phyloP scores from a whole-genome alignment of 1,284 basidiomycete species.

The Leccinum variabile region DNA sequence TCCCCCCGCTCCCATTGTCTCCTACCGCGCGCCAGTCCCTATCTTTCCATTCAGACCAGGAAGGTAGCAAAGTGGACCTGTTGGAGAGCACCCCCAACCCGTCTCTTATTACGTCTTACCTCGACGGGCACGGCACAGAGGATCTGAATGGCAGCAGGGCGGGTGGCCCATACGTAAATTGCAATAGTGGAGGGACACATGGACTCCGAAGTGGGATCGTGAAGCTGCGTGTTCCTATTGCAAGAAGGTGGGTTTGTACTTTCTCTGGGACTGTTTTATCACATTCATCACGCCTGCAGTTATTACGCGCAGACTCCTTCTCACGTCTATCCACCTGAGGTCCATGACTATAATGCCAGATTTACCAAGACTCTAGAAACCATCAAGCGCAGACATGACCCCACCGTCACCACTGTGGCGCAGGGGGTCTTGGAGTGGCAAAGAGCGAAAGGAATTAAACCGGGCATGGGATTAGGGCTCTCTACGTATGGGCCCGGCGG shows the following conservation, averaged over 20 bases:
- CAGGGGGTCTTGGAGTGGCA: slow-evolving; percentile 88
- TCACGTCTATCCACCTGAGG: slow-evolving; percentile 87
- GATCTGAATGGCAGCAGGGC: slow-evolving; percentile 4
- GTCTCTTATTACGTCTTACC: slow-evolving; percentile 39
- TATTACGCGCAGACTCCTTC: slow-evolving; percentile 80
- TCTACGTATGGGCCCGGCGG: slow-evolving; percentile 66
- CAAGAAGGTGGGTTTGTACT: slow-evolving; percentile 52
- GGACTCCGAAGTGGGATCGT: slow-evolving; percentile 40
- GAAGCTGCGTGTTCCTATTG: slow-evolving; percentile 73
- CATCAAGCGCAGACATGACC: slow-evolving; percentile 96
- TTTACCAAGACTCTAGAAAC: slow-evolving; percentile 88
- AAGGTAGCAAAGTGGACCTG: slow-evolving; percentile 37
- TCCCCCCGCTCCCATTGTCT: slow-evolving; percentile 75
- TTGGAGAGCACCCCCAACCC: slow-evolving; percentile 75
- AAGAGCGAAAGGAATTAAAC: slow-evolving; percentile 37
- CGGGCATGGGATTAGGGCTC: slow-evolving; percentile 32
- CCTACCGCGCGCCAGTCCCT: slow-evolving; percentile 69
- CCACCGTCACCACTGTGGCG: slow-evolving; percentile 95
- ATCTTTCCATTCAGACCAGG: slow-evolving; percentile 44
- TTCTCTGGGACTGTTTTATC: slow-evolving; percentile 7
- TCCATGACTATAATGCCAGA: slow-evolving; percentile 89
- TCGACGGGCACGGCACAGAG: slow-evolving; percentile 22
- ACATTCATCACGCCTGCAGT: slow-evolving; percentile 41
- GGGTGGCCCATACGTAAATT: slow-evolving; percentile 25
- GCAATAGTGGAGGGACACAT: slow-evolving; percentile 18